Base-by-base conservation (phyloP, 305 asterid genomes). In the Fraxinus angustifolia region DNA sequence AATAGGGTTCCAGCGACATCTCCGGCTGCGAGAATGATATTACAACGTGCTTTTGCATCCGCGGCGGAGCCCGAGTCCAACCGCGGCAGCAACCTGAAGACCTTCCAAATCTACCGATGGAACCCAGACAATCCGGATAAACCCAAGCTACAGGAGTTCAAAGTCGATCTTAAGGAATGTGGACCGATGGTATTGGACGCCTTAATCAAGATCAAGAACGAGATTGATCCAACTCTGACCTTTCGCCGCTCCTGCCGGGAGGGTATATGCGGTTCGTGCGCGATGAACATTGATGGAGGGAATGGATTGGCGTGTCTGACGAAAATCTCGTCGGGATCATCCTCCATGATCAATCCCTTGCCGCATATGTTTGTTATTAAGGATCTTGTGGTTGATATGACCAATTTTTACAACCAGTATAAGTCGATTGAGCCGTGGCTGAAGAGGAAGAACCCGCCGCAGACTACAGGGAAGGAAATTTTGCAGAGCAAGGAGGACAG, bases 101-200 rank as follows among this genome's bases (percentile, higher is more conserved):
- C 68, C 10, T 58, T 58, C 68, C 68, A 58, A 58, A 58, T 58
- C 68, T 58, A 77, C 77, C 74, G 31, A 79, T 82, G 68, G 68
- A 85, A 72, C 74, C 92, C 92, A 17, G 92, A 89, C 72, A 76
- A 90, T 4, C 80, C 88, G 33, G 72, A 79, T 73, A 89, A 89
- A 16, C 92, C 92, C 0, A 85, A 58, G 68, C 68, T 58, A 8
- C 28, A 58, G 28, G 68, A 58, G 28, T 58, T 6, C 68, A 58
- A 58, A 58, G 7, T 58, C 28, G 68, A 58, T 17, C 68, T n/a
- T 7, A 58, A 58, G 68, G 68, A 58, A 58, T 58, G 68, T 17
- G 98, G 99, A 2, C 98, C 99, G 1, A 95, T 95, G 98, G 90
- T 95, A 1, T 88, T 95, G 16, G 99, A 95, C 85, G 99, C 99